These are phyloP conservation scores for Kwoniella sp. DNA, from an alignment of 768 basidiomycete genomes.

Conservation along the genomic window DNA sequence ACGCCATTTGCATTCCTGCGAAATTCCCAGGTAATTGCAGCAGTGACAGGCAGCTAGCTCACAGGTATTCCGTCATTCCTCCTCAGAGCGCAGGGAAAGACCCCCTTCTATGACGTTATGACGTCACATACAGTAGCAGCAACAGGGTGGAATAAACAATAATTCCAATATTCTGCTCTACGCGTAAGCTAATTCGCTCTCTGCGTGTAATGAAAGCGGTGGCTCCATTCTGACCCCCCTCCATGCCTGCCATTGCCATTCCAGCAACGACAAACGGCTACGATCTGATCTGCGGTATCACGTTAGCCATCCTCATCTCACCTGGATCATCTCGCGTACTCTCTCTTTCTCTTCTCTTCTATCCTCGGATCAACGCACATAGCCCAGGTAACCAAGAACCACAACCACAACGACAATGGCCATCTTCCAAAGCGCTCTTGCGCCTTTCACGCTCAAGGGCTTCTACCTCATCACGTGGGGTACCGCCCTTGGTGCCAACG, in stretches of 20 bases:
- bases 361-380: not conserved
- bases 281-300: not conserved
- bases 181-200: constrained; percentile 1
- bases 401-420: constrained; percentile 28
- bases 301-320: not conserved
- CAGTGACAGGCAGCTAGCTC: not conserved
- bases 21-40: not conserved
- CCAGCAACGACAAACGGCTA: not conserved
- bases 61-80: constrained; percentile 8
- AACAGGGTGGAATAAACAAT: constrained; percentile 8
- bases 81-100: not conserved
- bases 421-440: constrained; percentile 37
- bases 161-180: not conserved
- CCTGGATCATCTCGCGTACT: not conserved
- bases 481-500: constrained; percentile 47
- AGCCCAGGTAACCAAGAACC: not conserved
- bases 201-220: not conserved
- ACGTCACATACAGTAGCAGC: constrained; percentile 3
- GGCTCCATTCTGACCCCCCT: not conserved
- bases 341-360: constrained; percentile 1
- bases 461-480: constrained; percentile 54
- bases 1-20: too few relatives aligned
- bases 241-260: not conserved
- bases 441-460: constrained; percentile 50
- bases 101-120: too few relatives aligned